Conservation (phyloP, 1,284 basidiomycete genomes). For the Fistulina hepatica region DNA sequence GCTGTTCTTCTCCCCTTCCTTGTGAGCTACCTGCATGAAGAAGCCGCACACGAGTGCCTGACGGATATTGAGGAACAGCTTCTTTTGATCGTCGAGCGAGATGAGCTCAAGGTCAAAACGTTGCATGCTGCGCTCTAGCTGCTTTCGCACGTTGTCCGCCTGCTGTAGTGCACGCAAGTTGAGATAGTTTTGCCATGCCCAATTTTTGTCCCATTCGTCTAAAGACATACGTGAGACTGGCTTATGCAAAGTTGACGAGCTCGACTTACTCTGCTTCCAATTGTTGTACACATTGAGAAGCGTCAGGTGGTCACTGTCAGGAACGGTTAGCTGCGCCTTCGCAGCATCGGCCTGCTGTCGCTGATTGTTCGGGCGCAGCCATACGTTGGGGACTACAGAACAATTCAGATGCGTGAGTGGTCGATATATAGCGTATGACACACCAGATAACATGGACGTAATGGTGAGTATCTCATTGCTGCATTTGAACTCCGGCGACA, state of each 20-base stretch:
- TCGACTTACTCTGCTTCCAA: conserved; percentile 69
- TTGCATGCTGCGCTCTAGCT: conserved; percentile 91
- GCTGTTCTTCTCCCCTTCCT: conserved; percentile 81
- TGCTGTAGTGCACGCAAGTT: conserved; percentile 78
- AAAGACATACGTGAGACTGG: conserved; percentile 3
- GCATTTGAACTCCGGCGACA: conserved; percentile 63
- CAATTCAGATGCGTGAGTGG: conserved; percentile 1
- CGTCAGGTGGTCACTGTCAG: conserved; percentile 93
- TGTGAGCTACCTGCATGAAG: conserved; percentile 98
- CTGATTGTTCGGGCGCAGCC: conserved; percentile 83
- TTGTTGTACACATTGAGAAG: conserved; percentile 94
- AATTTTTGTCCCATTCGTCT: conserved; percentile 74
- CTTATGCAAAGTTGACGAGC: neutral
- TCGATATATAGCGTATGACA: conserved; percentile 15
- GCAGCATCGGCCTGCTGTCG: conserved; percentile 51
- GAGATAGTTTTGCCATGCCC: conserved; percentile 92
- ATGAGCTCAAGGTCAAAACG: conserved; percentile 77
- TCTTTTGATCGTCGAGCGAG: conserved; percentile 70
- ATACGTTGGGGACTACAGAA: conserved; percentile 78
- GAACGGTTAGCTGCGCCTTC: conserved; percentile 81
- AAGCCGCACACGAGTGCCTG: conserved; percentile 87
- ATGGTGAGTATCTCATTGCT: conserved; percentile 94
- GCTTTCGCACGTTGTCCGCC: conserved; percentile 92
- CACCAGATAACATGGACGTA: conserved; percentile 91
- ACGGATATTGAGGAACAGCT: conserved; percentile 73